phyloP scores from a whole-genome alignment of 306 rosid species.

The Castanea mollissima region DNA sequence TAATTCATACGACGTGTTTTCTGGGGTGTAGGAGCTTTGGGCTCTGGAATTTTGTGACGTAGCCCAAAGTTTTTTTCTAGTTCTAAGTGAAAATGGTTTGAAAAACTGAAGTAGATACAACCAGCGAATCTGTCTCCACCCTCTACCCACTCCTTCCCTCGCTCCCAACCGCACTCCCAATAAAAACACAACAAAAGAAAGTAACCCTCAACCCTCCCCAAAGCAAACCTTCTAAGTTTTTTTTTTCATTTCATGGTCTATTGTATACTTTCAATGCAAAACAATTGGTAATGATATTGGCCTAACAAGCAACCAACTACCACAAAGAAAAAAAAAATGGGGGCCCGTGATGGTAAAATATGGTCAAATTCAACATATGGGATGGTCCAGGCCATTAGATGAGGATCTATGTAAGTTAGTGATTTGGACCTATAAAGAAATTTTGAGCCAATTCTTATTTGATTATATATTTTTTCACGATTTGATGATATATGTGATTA shows the following conservation, averaged over 20 bases:
- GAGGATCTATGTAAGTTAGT: background rate
- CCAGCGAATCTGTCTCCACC: constrained; percentile 39
- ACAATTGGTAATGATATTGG: background rate
- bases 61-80: constrained; percentile 37
- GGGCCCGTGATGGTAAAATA: constrained; percentile 8
- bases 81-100: constrained; percentile 31
- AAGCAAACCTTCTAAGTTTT: background rate
- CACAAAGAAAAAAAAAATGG: background rate
- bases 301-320: constrained; percentile 9
- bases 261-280: background rate
- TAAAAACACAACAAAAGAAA: background rate
- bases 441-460: background rate
- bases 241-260: background rate
- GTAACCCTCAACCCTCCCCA: background rate
- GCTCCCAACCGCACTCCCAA: constrained; percentile 8
- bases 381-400: background rate
- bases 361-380: constrained; percentile 4
- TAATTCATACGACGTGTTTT: constrained; percentile 51
- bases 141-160: constrained; percentile 23
- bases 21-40: constrained; percentile 40
- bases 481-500: no score
- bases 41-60: constrained; percentile 31
- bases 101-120: constrained; percentile 25
- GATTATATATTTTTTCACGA: no score
- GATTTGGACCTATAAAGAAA: background rate